Evolutionary conservation across 2,329 filamentous ascomycete genomes (phyloP), one percentile per base, ranked within the genome.

Genomic region (Diatrype stigma): DNA sequence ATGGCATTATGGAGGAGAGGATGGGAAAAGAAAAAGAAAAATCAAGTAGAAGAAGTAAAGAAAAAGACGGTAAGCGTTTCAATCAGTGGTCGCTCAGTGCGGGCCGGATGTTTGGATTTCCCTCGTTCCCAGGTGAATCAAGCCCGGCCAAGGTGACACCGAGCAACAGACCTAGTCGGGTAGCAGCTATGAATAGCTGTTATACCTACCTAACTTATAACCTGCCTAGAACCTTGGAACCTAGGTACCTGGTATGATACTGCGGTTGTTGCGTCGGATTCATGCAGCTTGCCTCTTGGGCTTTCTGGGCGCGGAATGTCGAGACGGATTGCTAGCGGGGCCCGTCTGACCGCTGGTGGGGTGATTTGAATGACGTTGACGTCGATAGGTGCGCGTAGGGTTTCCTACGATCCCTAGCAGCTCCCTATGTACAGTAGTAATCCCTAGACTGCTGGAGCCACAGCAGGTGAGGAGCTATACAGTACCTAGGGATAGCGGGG

Each of bases 1-100:
- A 71, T 49, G 77, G 71, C 56, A 71, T 72, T 58, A 67, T 65
- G 56, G 58, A 49, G 59, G 53, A 40, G 55, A 26, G 19, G 42
- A 42, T 50, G 37, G 47, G 50, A 38, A 17, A 16, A 16, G 34
- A 37, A 37, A 35, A 45, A 40, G 32, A 42, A 47, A 45, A 42
- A 34, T 46, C 46, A 42, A 40, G 45, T 44, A 38, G 35, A 16
- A 12, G n/a, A 46, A 35, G 22, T 30, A n/a, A 21, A 21, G 2
- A 38, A 23, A 23, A 47, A 32, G 21, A 44, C 19, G 47, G 17
- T 42, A 22, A 21, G n/a, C 16, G 37, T n/a, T 35, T 44, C n/a
- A 44, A 44, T 23, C 2, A 16, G 26, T 16, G 14, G n/a, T 5
- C 12, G 23, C 12, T 23, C 38, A 16, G 38, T n/a, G n/a, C n/a